Evolutionary conservation across 2,329 filamentous ascomycete genomes (phyloP).

Genomic region (Curvularia verruculosa): DNA sequence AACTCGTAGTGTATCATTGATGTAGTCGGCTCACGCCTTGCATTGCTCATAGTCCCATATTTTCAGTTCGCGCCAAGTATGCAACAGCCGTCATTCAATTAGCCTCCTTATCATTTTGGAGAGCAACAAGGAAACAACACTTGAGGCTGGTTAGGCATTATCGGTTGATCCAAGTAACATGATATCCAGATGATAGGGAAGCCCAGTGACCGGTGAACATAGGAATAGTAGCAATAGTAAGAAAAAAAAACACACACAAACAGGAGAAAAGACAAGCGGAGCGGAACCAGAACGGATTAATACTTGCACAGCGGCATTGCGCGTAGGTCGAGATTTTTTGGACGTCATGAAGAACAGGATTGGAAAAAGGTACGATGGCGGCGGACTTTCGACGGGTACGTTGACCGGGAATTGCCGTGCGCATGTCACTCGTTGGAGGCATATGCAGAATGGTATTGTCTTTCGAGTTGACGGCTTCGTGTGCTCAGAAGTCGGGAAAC

Average conservation of each 20-base stretch:
- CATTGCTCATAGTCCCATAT: constrained; percentile 2
- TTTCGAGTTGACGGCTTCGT: constrained; percentile 7
- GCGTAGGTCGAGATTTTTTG: background rate
- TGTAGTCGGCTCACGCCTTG: background rate
- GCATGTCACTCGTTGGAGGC: constrained; percentile 9
- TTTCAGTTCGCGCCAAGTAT: constrained; percentile 5
- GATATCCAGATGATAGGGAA: background rate
- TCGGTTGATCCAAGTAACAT: background rate
- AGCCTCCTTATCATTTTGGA: background rate
- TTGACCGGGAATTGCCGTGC: constrained; percentile 14
- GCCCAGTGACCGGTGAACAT: background rate
- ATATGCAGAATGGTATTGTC: constrained; percentile 10
- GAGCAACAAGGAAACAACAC: background rate
- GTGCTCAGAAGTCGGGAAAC: constrained; percentile 43
- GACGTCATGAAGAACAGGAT: constrained; percentile 6
- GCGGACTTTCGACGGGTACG: constrained; percentile 14
- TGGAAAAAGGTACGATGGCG: constrained; percentile 5
- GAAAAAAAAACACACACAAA: background rate
- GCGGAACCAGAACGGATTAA: background rate
- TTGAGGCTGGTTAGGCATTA: background rate
- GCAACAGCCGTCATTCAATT: background rate
- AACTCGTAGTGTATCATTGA: background rate
- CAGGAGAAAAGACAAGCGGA: background rate
- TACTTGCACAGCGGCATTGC: background rate
- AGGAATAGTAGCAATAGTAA: constrained; percentile 3